Evolutionary conservation across 2,329 filamentous ascomycete species (phyloP), one percentile per base, ranked within the genome.

Genomic region (Diplodia scrobiculata): DNA sequence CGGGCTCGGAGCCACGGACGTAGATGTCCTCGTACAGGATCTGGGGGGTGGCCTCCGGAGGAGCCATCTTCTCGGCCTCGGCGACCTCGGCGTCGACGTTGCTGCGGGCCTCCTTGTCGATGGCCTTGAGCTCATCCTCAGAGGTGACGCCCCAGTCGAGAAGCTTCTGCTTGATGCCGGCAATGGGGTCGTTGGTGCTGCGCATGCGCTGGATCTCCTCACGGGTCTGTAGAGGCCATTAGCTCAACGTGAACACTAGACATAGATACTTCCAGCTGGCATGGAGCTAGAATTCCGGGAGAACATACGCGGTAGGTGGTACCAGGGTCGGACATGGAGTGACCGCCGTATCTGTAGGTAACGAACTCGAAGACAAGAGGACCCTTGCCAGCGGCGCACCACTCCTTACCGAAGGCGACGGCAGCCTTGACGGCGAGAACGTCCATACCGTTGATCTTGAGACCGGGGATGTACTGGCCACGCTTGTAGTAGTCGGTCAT

Each of bases 401-500:
- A 96, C 77, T 96, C 86, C 84, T 95, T 97, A 77, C 90, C 92
- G 84, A 97, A 93, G 82, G 94, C 85, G 75, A 97, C 92, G 70
- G 95, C 95, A 63, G 94, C 92, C 87, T 97, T 97, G 80, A 97
- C 94, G 70, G 95, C 94, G 69, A 99, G 90, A 74, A 97, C 92
- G 79, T 99, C 95, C 95, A 99, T 99, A 77, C 92, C 95, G 83
- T 99, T 99, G 81, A 99, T 92, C 87, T 99, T 99, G 75, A 99
- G 88, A 84, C 95, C 95, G 67, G 95, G 94, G 73, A 99, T 99
- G 86, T 98, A 99, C 84, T 99, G 95, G 72, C 95, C 95, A 83
- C 95, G 94, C 89, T 98, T 98, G 88, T 99, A 98, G 89, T 99
- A 99, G 81, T 99, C 95, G 80, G 95, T 98, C 78, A 97, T 83